Conservation (phyloP, 371 early-diverging fungal genomes). For the Dentiscutata heterogama region DNA sequence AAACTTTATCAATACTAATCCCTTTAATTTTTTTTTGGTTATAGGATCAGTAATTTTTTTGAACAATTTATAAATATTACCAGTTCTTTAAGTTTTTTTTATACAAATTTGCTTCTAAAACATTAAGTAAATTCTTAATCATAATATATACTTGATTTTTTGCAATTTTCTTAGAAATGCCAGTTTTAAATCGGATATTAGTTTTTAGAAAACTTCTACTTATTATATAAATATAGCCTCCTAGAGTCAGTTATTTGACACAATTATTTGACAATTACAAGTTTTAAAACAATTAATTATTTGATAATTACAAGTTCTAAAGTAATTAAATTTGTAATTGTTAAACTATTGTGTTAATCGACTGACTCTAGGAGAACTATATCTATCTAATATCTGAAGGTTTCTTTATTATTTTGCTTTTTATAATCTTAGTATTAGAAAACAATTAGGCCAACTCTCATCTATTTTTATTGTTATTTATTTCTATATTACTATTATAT, state of each 20-base stretch:
- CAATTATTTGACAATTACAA: no score
- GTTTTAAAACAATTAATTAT: no score
- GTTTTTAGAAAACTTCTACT: neutral
- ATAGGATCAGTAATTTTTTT: neutral
- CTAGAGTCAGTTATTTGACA: neutral
- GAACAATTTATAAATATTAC: neutral
- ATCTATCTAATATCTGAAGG: no score
- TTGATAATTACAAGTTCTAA: no score
- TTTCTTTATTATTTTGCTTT: constrained; percentile 19
- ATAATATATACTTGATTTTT: constrained; percentile 23
- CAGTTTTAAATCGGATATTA: neutral
- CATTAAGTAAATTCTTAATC: neutral
- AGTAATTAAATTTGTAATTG: no score
- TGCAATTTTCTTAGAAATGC: neutral
- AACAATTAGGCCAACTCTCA: neutral
- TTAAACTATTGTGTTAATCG: no score
- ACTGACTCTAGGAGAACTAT: no score
- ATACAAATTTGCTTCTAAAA: neutral
- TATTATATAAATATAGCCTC: neutral
- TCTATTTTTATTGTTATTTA: neutral
- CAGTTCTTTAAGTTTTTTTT: neutral
- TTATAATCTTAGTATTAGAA: neutral
- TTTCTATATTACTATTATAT: constrained; percentile 2
- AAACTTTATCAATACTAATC: constrained; percentile 4
- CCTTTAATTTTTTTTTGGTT: constrained; percentile 18